A percentile compares a stretch with the other conserved stretches of the same genome.
Evolutionary conservation across 1,284 basidiomycete genomes (phyloP).

Genomic region (Pterulicium gracile): DNA sequence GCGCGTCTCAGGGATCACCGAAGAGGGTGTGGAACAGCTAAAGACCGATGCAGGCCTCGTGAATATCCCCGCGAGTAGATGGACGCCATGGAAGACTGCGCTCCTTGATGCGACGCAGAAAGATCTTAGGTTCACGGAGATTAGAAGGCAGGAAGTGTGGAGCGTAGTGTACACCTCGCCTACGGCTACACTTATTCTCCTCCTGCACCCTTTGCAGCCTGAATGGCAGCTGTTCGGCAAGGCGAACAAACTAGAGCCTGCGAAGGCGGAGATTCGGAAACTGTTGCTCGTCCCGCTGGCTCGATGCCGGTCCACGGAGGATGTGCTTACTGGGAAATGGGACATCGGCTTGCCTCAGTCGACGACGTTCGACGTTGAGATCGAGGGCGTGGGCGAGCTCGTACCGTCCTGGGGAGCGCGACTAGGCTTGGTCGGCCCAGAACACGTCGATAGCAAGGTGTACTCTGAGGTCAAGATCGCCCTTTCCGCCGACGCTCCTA

Average conservation of each 20-base stretch:
- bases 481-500: constrained; percentile 35
- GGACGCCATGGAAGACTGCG: constrained; percentile 60
- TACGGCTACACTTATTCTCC: constrained; percentile 63
- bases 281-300: constrained; percentile 71
- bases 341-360: constrained; percentile 70
- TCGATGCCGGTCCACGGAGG: constrained; percentile 50
- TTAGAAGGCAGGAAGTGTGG: constrained; percentile 86
- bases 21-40: constrained; percentile 41
- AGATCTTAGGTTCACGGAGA: constrained; percentile 77
- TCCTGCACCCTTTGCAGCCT: constrained; percentile 64
- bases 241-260: constrained; percentile 58
- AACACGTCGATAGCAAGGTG: constrained; percentile 57
- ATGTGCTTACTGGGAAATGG: constrained; percentile 69
- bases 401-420: constrained; percentile 82
- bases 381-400: constrained; percentile 59
- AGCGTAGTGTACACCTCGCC: constrained; percentile 71
- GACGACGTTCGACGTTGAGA: constrained; percentile 42
- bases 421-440: constrained; percentile 64
- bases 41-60: constrained; percentile 29
- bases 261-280: constrained; percentile 71
- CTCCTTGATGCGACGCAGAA: constrained; percentile 50
- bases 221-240: constrained; percentile 84
- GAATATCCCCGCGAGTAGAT: constrained; percentile 38
- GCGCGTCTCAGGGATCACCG: constrained; percentile 42
- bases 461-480: constrained; percentile 58